Conservation (phyloP, 768 basidiomycete genomes). For the Termitomyces bulborhizus region DNA sequence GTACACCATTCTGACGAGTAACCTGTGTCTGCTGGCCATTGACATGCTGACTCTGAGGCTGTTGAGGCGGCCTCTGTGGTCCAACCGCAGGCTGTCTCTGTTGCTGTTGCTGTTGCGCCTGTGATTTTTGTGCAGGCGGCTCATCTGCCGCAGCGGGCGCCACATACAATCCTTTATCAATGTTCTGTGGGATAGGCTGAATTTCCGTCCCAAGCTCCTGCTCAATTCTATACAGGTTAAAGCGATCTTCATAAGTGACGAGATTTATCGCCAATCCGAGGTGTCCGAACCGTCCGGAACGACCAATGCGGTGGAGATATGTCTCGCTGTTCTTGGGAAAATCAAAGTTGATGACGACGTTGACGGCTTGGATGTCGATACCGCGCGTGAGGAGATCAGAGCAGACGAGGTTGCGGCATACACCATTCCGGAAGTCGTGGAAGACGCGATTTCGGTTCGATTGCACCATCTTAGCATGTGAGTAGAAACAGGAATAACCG, state of each 20-base stretch:
- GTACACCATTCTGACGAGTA: constrained; percentile 18
- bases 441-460: constrained; percentile 98
- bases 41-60: constrained; percentile 23
- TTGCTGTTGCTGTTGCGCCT: constrained; percentile 26
- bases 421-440: constrained; percentile 98
- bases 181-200: constrained; percentile 85
- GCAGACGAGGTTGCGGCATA: constrained; percentile 98
- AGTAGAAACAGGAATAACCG: constrained; percentile 99
- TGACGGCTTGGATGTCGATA: constrained; percentile 99
- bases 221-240: constrained; percentile 97
- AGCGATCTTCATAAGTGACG: constrained; percentile 96
- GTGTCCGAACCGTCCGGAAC: constrained; percentile 96
- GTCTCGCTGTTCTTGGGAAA: constrained; percentile 99
- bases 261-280: constrained; percentile 96
- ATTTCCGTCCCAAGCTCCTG: constrained; percentile 99
- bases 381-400: constrained; percentile 96
- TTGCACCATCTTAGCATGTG: constrained; percentile 99
- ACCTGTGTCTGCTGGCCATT: constrained; percentile 24
- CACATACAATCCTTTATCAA: constrained; percentile 92
- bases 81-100: constrained; percentile 15
- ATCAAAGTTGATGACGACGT: constrained; percentile 99
- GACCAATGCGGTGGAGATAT: constrained; percentile 97
- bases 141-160: constrained; percentile 58
- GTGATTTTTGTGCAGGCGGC: constrained; percentile 26
- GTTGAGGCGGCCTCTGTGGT: constrained; percentile 19